These are phyloP conservation scores for Linnemannia exigua DNA, from an alignment of 192 early-diverging fungal species.

Conservation along the genomic window DNA sequence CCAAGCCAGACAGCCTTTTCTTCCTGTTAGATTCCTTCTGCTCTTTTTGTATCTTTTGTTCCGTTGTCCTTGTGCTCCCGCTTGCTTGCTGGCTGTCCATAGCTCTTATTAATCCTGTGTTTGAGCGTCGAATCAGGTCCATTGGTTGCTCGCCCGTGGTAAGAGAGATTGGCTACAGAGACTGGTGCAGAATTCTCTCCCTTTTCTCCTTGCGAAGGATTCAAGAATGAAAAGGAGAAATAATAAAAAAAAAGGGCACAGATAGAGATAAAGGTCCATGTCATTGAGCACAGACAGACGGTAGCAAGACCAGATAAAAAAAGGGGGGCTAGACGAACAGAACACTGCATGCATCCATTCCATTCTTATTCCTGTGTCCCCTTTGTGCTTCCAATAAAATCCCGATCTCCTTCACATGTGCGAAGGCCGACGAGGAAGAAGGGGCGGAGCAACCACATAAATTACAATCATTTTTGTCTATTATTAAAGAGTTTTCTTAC, in stretches of 20 bases:
- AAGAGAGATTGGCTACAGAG: background rate
- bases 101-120: background rate
- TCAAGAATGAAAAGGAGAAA: background rate
- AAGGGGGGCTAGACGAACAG: background rate
- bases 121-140: background rate
- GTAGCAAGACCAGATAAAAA: background rate
- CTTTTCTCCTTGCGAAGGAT: background rate
- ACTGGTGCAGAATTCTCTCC: background rate
- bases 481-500: background rate
- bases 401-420: slow-evolving; percentile 8
- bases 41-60: background rate
- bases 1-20: background rate
- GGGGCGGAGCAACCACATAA: background rate
- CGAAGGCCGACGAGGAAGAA: background rate
- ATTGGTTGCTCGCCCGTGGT: background rate
- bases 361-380: background rate
- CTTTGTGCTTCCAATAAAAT: background rate
- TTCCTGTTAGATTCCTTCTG: background rate
- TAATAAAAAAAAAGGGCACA: background rate
- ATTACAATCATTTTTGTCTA: background rate
- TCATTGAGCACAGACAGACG: background rate
- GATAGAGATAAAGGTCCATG: background rate
- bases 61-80: background rate
- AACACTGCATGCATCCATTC: background rate
- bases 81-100: background rate